Evolutionary conservation across 2,329 filamentous ascomycete species (phyloP).

Genomic region (Fusarium zealandicum): DNA sequence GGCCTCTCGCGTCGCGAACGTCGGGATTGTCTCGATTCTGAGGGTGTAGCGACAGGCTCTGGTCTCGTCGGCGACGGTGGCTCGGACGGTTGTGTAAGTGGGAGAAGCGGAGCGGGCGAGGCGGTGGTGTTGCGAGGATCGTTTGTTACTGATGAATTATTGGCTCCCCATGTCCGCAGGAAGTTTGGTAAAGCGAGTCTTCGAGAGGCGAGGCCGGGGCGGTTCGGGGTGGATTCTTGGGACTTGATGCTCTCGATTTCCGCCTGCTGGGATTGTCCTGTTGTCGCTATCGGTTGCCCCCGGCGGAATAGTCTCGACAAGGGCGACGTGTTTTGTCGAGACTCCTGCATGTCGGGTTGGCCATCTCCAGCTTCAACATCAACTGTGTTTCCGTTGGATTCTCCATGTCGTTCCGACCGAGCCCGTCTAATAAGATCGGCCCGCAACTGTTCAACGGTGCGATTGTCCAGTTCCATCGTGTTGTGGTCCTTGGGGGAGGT

Average conservation of each 20-base stretch:
- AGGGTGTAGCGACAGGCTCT: conserved; percentile 18
- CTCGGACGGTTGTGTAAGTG: conserved; percentile 9
- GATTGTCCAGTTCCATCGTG: conserved; percentile 34
- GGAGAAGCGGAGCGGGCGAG: conserved; percentile 28
- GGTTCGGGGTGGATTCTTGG: conserved; percentile 51
- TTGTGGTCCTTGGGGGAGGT: not conserved
- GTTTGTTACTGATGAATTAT: conserved; percentile 11
- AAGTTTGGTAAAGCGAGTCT: conserved; percentile 20
- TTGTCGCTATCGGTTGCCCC: conserved; percentile 24
- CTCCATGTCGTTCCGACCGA: conserved; percentile 38
- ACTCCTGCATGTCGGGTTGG: conserved; percentile 14
- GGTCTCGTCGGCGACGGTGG: conserved; percentile 16
- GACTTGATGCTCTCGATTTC: conserved; percentile 57
- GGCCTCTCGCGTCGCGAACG: conserved; percentile 10
- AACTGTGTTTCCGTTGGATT: conserved; percentile 12
- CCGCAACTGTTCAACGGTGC: conserved; percentile 45
- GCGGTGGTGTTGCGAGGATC: conserved; percentile 20
- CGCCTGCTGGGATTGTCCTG: conserved; percentile 26
- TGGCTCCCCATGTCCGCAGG: conserved; percentile 20
- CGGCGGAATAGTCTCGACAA: conserved; percentile 33
- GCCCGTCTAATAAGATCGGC: conserved; percentile 45
- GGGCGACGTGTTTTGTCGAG: conserved; percentile 8
- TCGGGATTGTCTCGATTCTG: conserved; percentile 15
- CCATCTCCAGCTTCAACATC: conserved; percentile 22
- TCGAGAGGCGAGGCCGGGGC: conserved; percentile 14